Percentiles rank a stretch among this genome's conserved stretches.
Conservation (phyloP, 2,329 filamentous ascomycete species). For the Penicillium hordei region DNA sequence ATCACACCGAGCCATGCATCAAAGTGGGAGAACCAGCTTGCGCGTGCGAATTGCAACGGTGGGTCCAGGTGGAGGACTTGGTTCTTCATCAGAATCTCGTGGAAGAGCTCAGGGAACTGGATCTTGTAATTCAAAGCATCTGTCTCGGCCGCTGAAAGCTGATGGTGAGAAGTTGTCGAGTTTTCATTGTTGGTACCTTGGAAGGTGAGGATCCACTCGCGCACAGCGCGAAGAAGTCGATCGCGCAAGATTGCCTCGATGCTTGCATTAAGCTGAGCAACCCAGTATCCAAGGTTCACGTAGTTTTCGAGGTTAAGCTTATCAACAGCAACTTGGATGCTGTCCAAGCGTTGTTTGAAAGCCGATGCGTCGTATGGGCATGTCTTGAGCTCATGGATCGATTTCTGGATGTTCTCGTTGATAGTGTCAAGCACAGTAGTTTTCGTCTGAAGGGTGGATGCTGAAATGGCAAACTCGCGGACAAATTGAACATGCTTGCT, state of each 20-base stretch:
- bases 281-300: slow-evolving; percentile 88
- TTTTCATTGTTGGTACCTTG: slow-evolving; percentile 53
- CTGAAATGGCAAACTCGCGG: slow-evolving; percentile 83
- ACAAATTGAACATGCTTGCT: slow-evolving; percentile 97
- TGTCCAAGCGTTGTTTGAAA: slow-evolving; percentile 77
- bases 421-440: slow-evolving; percentile 75
- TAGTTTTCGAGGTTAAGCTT: slow-evolving; percentile 96
- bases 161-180: slow-evolving; percentile 21
- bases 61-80: slow-evolving; percentile 97
- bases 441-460: slow-evolving; percentile 86
- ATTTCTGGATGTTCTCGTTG: slow-evolving; percentile 77
- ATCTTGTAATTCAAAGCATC: slow-evolving; percentile 39
- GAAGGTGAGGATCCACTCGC: slow-evolving; percentile 85
- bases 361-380: slow-evolving; percentile 79
- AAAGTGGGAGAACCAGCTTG: slow-evolving; percentile 89
- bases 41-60: slow-evolving; percentile 84
- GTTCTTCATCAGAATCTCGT: slow-evolving; percentile 96
- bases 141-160: slow-evolving; percentile 24
- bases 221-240: slow-evolving; percentile 81
- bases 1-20: slow-evolving; percentile 92
- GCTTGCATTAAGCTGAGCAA: slow-evolving; percentile 78
- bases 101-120: slow-evolving; percentile 59
- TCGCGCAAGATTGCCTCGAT: slow-evolving; percentile 77
- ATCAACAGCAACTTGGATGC: slow-evolving; percentile 88
- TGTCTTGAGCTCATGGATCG: slow-evolving; percentile 75